These are phyloP conservation scores for Aspergillus campestris DNA, from an alignment of 495 filamentous ascomycete species.

Conservation along the genomic window DNA sequence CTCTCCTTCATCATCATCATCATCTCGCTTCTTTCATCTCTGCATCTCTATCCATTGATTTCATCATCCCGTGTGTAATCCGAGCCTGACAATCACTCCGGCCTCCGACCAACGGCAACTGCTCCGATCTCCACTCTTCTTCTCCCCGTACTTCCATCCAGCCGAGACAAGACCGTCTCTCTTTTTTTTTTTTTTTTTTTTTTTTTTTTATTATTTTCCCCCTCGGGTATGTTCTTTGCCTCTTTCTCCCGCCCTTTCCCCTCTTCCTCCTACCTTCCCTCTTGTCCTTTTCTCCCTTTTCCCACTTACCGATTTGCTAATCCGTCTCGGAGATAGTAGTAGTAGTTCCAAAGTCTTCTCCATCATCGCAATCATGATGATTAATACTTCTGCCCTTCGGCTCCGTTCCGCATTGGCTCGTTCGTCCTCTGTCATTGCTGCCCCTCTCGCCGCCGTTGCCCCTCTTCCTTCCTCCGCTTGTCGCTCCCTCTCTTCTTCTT, in stretches of 20 bases:
- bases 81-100: too few species aligned
- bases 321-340: constrained; percentile 5
- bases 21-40: too few species aligned
- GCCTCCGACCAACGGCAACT: too few species aligned
- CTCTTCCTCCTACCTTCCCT: constrained; percentile 9
- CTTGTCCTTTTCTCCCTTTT: constrained; percentile 7
- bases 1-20: too few species aligned
- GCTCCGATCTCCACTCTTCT: too few species aligned
- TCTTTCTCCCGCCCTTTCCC: constrained; percentile 2
- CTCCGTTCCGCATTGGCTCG: constrained; percentile 38
- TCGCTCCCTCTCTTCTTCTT: constrained; percentile 12
- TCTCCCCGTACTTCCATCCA: too few species aligned
- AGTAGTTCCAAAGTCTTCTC: not conserved
- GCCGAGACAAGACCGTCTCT: too few species aligned
- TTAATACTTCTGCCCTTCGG: constrained; percentile 32
- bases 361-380: constrained; percentile 1
- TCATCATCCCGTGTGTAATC: too few species aligned
- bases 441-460: constrained; percentile 22
- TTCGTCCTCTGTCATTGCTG: constrained; percentile 18
- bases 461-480: constrained; percentile 24
- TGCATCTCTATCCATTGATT: too few species aligned
- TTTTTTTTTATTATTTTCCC: too few species aligned
- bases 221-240: not conserved
- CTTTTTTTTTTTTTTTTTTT: not conserved
- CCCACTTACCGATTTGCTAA: constrained; percentile 15